Conservation (phyloP, 129 eudicot genomes). For the Helianthus tuberosus region DNA sequence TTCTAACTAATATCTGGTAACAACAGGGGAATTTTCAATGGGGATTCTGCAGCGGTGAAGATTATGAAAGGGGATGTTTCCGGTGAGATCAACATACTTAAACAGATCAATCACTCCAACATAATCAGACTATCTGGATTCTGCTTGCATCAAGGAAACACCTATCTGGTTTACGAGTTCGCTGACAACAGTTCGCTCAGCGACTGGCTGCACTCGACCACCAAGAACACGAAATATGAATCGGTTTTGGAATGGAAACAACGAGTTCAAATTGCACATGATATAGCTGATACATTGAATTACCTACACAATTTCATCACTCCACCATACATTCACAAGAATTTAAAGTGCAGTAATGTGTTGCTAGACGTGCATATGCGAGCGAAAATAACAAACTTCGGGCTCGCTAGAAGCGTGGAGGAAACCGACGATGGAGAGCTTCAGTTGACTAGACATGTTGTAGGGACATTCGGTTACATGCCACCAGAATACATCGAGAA, state of each 20-base stretch:
- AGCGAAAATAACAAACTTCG: conserved; percentile 71
- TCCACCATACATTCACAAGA: conserved; percentile 90
- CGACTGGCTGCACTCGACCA: conserved; percentile 50
- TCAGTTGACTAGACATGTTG: conserved; percentile 73
- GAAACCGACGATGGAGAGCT: conserved; percentile 36
- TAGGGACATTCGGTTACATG: conserved; percentile 82
- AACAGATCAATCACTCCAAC: conserved; percentile 76
- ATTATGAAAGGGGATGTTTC: conserved; percentile 70
- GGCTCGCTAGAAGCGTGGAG: conserved; percentile 62
- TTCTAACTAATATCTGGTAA: too few relatives aligned
- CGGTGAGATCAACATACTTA: conserved; percentile 59
- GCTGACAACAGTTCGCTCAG: conserved; percentile 63
- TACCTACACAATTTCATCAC: conserved; percentile 76
- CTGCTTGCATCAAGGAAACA: conserved; percentile 75
- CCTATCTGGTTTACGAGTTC: conserved; percentile 78
- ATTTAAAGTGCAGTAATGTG: conserved; percentile 75
- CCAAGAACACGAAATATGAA: conserved; percentile 4
- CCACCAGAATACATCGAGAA: conserved; percentile 84
- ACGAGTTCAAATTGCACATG: conserved; percentile 71
- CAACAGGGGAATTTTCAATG: conserved; percentile 53
- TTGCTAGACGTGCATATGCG: conserved; percentile 59
- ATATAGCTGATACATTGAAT: conserved; percentile 70
- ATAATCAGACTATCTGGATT: conserved; percentile 77
- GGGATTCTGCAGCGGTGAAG: conserved; percentile 74
- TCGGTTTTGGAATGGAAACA: conserved; percentile 64